Evolutionary conservation across 2,329 filamentous ascomycete species (phyloP), one percentile per base, ranked within the genome.

Genomic region (Eutypella sp.): DNA sequence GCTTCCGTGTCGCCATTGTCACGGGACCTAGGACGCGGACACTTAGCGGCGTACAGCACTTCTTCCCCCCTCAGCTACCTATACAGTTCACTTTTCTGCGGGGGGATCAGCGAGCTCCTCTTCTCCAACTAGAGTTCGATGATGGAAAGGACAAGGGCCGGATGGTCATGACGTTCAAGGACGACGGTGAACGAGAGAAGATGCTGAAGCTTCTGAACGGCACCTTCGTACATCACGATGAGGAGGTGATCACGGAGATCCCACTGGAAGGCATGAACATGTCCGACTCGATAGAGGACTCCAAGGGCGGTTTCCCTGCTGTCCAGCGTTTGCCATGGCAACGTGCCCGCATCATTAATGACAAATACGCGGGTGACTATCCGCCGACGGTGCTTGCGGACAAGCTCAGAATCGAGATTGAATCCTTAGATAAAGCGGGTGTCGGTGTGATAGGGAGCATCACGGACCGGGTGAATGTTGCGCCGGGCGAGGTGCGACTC

Each of bases 401-500:
- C 57, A 79, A 79, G 55, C 69, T 96, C 50, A 81, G 89, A 23
- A 75, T 95, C 16, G 77, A 95, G 44, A 74, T 88, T 25, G 83
- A 89, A 47, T 88, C 86, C 53, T 80, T 85, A 49, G 82, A 84
- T 44, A 61, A 58, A 47, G 53, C 53, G 16, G 60, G 60, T 20
- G 53, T 57, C 31, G 60, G 61, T 5, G 57, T 65, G 18, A 54
- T 63, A 54, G 88, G 89, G 41, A 88, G 84, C 36, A 72, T 95
- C 15, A 89, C 87, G 2, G 91, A 96, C 66, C 81, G 90, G 31
- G 75, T 96, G 59, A 95, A 95, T 55, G 74, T 95, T 57, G 84
- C 76, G 2, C 84, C 84, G 10, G 86, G 86, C n/a, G 85, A 89
- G 65, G 63, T 89, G 55, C 80, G 81, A 56, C 63, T 90, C 41